Evolutionary conservation across 108 stramenopile species (phyloP).

Genomic region (Nitzschia sp.): DNA sequence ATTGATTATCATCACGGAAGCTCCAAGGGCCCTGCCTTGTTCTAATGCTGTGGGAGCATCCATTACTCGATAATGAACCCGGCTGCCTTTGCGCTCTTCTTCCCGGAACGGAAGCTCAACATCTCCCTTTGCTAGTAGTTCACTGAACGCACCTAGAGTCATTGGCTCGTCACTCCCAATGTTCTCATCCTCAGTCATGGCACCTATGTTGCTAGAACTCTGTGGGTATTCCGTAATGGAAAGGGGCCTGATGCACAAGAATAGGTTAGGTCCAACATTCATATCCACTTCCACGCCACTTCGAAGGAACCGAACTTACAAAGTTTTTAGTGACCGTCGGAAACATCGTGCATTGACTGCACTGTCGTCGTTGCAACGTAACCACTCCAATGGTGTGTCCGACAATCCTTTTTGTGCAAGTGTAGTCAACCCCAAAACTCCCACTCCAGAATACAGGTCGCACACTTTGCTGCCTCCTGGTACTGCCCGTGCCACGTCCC

Average conservation of each 20-base stretch:
- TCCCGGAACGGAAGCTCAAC: neutral
- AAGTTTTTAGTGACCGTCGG: constrained; percentile 50
- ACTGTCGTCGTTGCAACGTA: constrained; percentile 93
- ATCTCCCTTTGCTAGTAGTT: constrained; percentile 17
- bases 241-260: neutral
- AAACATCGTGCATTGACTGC: constrained; percentile 88
- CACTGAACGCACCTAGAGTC: constrained; percentile 37
- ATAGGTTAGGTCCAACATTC: neutral
- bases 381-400: constrained; percentile 56
- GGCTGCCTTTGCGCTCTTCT: constrained; percentile 31
- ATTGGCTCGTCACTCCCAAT: neutral
- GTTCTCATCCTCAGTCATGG: constrained; percentile 10
- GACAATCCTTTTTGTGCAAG: constrained; percentile 59
- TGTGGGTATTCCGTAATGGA: constrained; percentile 3
- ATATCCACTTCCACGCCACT: neutral
- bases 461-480: constrained; percentile 69
- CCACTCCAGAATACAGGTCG: constrained; percentile 95
- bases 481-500: constrained; percentile 65
- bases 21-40: constrained; percentile 83
- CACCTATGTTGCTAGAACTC: too few species aligned
- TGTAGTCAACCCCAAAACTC: constrained; percentile 85
- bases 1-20: constrained; percentile 91
- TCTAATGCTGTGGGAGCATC: constrained; percentile 78
- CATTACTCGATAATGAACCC: constrained; percentile 61
- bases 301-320: constrained; percentile 14